Base-by-base conservation (phyloP, 371 early-diverging fungal genomes). In the Capillidium rhysosporum region DNA sequence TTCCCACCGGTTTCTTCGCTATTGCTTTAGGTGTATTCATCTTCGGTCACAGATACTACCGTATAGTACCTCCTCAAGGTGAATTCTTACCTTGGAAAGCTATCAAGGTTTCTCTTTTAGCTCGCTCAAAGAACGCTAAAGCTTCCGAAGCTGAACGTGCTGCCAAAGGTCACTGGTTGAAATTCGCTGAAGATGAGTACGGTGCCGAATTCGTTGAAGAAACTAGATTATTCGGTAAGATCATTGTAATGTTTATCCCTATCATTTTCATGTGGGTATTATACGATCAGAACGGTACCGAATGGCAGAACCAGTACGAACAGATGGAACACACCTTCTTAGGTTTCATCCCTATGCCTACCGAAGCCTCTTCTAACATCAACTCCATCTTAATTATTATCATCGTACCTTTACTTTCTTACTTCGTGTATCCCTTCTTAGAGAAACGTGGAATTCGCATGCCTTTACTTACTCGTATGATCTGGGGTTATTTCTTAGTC, bases 241-340 rank as follows among this genome's bases (percentile, higher is more conserved):
- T 73, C 24, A 53, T 65, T 31, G 16, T 52, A 12, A 62, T 65
- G 24, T 51, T 73, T 26, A 30, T 68, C 25, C 78, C 73, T 10
- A 59, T 68, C 39, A 59, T 63, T 4, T 60, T 73, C 63, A 72
- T 71, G 69, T 75, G 71, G 73, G 70, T 72, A 67, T 67, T 64
- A 23, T 77, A 69, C 62, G 71, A 72, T 61, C 78, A 77, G 58
- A 65, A 68, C 60, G 59, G 61, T 31, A 63, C 65, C 48, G 63
- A 67, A 29, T 52, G 52, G 52, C 52, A 52, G 24, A 39, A 52
- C 16, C 39, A 52, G 1, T 52, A 52, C 24, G 28, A 63, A 52
- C 68, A 71, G 69, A 58, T 56, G 59, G 52, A 61, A n/a, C 56
- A 57, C 10, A 20, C 4, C 20, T 39, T 63, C 54, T 63, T 62